Conservation (phyloP, 2,329 filamentous ascomycete species). For the Penicillium sp. region DNA sequence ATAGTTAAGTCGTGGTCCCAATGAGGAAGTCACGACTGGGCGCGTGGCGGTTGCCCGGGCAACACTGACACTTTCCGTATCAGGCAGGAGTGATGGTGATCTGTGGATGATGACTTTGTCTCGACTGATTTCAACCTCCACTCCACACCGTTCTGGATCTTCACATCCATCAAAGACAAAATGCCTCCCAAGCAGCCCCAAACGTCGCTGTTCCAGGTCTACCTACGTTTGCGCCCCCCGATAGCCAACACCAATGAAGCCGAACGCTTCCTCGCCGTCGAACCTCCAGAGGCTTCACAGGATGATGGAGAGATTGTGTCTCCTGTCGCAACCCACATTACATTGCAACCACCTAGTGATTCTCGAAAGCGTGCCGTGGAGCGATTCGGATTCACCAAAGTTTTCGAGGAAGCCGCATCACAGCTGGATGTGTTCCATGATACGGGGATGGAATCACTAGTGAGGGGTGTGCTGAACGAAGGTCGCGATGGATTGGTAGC, state of each 20-base stretch:
- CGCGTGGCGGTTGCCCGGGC: slow-evolving; percentile 5
- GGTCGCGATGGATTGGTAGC: slow-evolving; percentile 85
- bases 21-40: background rate
- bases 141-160: slow-evolving; percentile 6
- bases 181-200: slow-evolving; percentile 42
- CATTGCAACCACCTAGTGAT: slow-evolving; percentile 73
- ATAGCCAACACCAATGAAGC: slow-evolving; percentile 39
- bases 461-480: slow-evolving; percentile 76
- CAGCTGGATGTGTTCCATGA: slow-evolving; percentile 84
- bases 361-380: slow-evolving; percentile 80
- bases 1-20: background rate
- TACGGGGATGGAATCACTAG: slow-evolving; percentile 65
- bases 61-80: slow-evolving; percentile 7
- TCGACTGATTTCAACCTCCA: slow-evolving; percentile 7
- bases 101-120: slow-evolving; percentile 10
- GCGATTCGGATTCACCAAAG: slow-evolving; percentile 86
- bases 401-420: slow-evolving; percentile 79
- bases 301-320: slow-evolving; percentile 27
- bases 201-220: slow-evolving; percentile 80
- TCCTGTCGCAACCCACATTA: slow-evolving; percentile 60
- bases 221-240: slow-evolving; percentile 73
- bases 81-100: slow-evolving; percentile 8
- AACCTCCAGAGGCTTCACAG: slow-evolving; percentile 45
- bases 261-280: slow-evolving; percentile 72
- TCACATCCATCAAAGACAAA: slow-evolving; percentile 4